Percentiles rank a stretch among this genome's conserved stretches.
phyloP scores from a whole-genome alignment of 306 rosid genomes.

The Ochetophila trinervis region DNA sequence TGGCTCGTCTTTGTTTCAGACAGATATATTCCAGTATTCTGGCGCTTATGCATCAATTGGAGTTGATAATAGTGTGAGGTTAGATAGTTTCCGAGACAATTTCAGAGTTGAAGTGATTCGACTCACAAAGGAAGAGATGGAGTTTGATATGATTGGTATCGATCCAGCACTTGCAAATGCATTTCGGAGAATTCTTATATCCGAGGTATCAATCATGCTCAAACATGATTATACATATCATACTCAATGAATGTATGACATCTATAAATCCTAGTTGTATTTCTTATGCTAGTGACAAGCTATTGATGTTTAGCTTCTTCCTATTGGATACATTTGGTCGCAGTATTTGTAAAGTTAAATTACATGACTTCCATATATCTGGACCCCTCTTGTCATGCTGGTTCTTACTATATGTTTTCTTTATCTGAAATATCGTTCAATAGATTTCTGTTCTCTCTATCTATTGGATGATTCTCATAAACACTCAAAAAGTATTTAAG shows the following conservation, averaged over 20 bases:
- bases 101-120: conserved; percentile 73
- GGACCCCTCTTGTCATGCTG: no score
- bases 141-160: conserved; percentile 93
- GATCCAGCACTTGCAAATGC: conserved; percentile 94
- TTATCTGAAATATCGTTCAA: no score
- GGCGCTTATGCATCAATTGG: conserved; percentile 76
- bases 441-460: no score
- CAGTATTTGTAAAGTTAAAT: no score
- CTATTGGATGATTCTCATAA: no score
- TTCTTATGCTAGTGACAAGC: no score
- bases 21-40: conserved; percentile 75
- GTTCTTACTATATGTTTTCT: no score
- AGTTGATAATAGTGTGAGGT: conserved; percentile 60
- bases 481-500: no score
- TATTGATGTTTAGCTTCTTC: no score
- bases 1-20: conserved; percentile 36
- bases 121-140: conserved; percentile 54
- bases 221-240: background rate
- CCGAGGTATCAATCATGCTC: conserved; percentile 51
- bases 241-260: background rate
- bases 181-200: conserved; percentile 83
- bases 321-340: no score
- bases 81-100: conserved; percentile 61
- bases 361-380: no score
- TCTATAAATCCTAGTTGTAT: background rate